These are phyloP conservation scores for Orbilia quercus DNA, from an alignment of 2,329 filamentous ascomycete species.

Conservation along the genomic window DNA sequence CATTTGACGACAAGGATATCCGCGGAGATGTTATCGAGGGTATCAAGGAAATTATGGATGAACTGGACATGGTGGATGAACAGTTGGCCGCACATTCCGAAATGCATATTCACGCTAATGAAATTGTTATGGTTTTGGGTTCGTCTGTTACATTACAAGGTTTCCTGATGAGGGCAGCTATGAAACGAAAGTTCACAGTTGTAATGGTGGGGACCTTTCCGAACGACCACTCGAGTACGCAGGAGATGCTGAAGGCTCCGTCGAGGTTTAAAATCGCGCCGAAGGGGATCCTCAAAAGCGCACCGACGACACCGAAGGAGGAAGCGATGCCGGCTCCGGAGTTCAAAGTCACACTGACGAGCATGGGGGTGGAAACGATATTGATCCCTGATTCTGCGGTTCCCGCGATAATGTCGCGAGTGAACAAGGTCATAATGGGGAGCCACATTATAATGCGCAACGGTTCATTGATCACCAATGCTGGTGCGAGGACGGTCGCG, in stretches of 20 bases:
- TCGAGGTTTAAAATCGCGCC: slow-evolving; percentile 64
- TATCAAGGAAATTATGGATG: slow-evolving; percentile 95
- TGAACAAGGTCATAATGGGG: slow-evolving; percentile 93
- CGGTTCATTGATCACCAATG: slow-evolving; percentile 83
- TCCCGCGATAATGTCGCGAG: slow-evolving; percentile 92
- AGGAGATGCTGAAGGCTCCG: slow-evolving; percentile 68
- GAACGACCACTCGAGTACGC: slow-evolving; percentile 74
- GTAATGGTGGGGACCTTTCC: slow-evolving; percentile 81
- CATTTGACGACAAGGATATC: slow-evolving; percentile 68
- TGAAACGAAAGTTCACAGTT: slow-evolving; percentile 91
- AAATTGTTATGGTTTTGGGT: slow-evolving; percentile 89
- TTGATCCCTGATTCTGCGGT: slow-evolving; percentile 85
- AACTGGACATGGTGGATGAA: slow-evolving; percentile 90
- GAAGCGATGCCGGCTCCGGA: slow-evolving; percentile 65
- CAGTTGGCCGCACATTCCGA: slow-evolving; percentile 90
- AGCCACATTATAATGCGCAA: slow-evolving; percentile 89
- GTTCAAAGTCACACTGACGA: slow-evolving; percentile 80
- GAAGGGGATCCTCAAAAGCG: background rate
- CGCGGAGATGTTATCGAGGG: slow-evolving; percentile 92
- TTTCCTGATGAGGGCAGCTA: slow-evolving; percentile 86
- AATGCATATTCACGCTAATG: slow-evolving; percentile 91
- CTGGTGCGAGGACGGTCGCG: slow-evolving; percentile 84
- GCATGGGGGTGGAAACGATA: slow-evolving; percentile 83
- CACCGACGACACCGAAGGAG: slow-evolving; percentile 60
- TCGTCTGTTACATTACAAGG: slow-evolving; percentile 87